Evolutionary conservation across 1,284 basidiomycete genomes (phyloP), one percentile per base, ranked within the genome.

Genomic region (Sanghuangporus weigelae): DNA sequence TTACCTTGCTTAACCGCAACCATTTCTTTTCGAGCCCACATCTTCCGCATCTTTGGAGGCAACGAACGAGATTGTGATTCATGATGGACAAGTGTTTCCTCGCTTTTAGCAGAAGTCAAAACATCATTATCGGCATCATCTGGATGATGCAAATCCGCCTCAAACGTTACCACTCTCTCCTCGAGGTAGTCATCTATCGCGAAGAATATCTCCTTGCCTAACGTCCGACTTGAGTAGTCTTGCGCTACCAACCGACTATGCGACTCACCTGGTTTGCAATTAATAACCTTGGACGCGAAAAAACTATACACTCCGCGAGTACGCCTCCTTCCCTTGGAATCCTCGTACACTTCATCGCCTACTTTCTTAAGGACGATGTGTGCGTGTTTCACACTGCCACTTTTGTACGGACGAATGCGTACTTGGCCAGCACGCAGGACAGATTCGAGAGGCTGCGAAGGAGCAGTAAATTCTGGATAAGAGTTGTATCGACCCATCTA

Each of bases 201-300:
- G 42, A 65, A 40, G 55, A 62, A 65, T 21, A 65, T 54, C 38
- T 65, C 63, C 44, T 65, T 65, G n/a, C 49, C 49, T 51, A 21
- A 23, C 12, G 12, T 51, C 26, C 5, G 23, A 14, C 7, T 51
- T 31, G 11, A 23, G 23, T 10, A 7, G 12, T 21, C 3, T 12
- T 23, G 19, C 12, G 14, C 8, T n/a, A 51, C 2, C n/a, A 23
- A 51, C n/a, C 19, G 14, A 11, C 12, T 51, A 51, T 12, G 12
- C 21, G 8, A 10, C 49, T 21, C 8, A 23, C 63, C 63, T 31
- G 63, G 59, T 39, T 65, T 65, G 21, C 61, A 60, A 49, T 65
- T 65, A 21, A 65, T 65, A 10, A 65, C 46, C 49, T 65, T 65
- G 23, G 61, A 55, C 26, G 63, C 63, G 23, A 65, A 65, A 8